Percentiles rank a stretch among this genome's conserved stretches.
phyloP scores from a whole-genome alignment of 2,329 filamentous ascomycete genomes.

The Fusarium xyrophilum region DNA sequence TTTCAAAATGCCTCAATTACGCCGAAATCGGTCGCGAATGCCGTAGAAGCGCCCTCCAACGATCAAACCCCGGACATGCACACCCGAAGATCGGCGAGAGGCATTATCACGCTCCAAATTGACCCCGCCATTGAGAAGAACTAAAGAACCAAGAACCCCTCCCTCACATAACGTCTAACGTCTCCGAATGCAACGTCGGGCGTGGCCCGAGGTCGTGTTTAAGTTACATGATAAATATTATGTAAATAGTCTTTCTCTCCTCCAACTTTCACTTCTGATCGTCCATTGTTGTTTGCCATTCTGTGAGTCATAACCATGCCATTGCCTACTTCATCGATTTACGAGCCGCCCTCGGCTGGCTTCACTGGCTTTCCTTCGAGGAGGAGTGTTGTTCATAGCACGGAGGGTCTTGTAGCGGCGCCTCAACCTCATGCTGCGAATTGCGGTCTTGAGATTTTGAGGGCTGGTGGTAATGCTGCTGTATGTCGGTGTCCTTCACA shows the following conservation, averaged over 20 bases:
- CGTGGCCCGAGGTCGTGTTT: conserved; percentile 17
- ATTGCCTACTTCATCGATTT: conserved; percentile 55
- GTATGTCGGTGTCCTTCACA: conserved; percentile 52
- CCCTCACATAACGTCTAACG: conserved; percentile 30
- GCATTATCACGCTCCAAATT: conserved; percentile 26
- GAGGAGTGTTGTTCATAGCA: conserved; percentile 91
- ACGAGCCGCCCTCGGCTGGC: conserved; percentile 53
- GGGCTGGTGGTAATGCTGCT: conserved; percentile 89
- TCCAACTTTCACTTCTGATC: no score
- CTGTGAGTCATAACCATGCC: conserved; percentile 49
- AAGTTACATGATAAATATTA: conserved; percentile 1
- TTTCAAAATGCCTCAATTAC: background rate
- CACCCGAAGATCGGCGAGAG: conserved; percentile 31
- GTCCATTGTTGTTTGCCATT: no score
- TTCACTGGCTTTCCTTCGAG: conserved; percentile 77
- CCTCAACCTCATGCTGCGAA: conserved; percentile 89
- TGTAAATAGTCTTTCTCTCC: background rate
- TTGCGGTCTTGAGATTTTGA: conserved; percentile 85
- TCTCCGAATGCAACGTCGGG: background rate
- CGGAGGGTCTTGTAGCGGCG: conserved; percentile 87
- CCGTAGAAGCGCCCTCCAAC: conserved; percentile 8
- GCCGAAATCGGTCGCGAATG: background rate
- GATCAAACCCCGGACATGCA: background rate
- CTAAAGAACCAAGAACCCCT: conserved; percentile 6
- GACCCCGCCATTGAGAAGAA: conserved; percentile 26